Evolutionary conservation across 2,329 filamentous ascomycete species (phyloP), one percentile per base, ranked within the genome.

Genomic region (Dactylellina haptotyla): DNA sequence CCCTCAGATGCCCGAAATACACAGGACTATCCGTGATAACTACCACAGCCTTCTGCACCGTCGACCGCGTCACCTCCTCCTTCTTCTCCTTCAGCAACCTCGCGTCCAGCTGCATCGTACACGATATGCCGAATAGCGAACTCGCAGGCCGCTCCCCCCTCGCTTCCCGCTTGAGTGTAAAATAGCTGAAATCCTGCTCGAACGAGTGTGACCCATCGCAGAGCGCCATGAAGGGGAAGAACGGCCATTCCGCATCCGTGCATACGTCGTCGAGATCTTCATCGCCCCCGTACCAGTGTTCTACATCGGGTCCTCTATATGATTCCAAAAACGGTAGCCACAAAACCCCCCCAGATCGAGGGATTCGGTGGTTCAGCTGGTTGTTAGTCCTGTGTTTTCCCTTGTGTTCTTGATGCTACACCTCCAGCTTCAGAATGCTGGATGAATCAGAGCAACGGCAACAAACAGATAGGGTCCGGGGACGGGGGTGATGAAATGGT

Each of bases 121-220:
- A 99, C 16, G 93, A 91, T 79, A 99, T 97, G 75, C 95, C 95
- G 80, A 99, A 99, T 20, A 99, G 87, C 23, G 92, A 96, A 1
- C 91, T 93, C 28, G 88, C 87, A 4, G 89, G 87, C 32, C 83
- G 80, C 18, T 80, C 78, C 57, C 81, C 82, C 75, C 82, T 84
- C 62, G 84, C 85, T 56, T 75, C 72, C 51, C 77, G 75, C 62
- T 77, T 78, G 14, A 99, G 88, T 6, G 94, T 98, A 81, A 99
- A 99, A 83, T 99, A 99, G 57, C 93, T 97, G 84, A 98, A 99
- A 82, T 98, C 95, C 82, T 99, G 95, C 67, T 90, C 90, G 20
- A 91, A 89, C 64, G 91, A 95, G 84, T 99, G 95, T 61, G 95
- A 95, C 59, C 95, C 95, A 80, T 99, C 95, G 67, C 92, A 95